phyloP scores from a whole-genome alignment of 2,329 filamentous ascomycete genomes.

The Juglanconis juglandina region DNA sequence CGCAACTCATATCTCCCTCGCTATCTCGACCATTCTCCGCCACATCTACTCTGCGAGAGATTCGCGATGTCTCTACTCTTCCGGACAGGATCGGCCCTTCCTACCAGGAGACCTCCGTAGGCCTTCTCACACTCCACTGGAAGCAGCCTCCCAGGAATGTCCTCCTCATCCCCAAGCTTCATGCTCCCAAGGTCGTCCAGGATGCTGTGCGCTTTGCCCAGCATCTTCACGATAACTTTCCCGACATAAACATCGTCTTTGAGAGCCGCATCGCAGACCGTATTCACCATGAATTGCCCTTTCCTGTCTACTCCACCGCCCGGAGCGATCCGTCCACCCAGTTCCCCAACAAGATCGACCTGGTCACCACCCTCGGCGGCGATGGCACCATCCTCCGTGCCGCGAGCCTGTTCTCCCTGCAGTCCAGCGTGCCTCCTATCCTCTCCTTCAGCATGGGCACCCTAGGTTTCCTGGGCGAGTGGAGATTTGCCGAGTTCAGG shows the following conservation, averaged over 20 bases:
- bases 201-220: slow-evolving; percentile 57
- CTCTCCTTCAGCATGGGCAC: slow-evolving; percentile 97
- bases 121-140: slow-evolving; percentile 54
- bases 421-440: slow-evolving; percentile 79
- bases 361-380: slow-evolving; percentile 86
- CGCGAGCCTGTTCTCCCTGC: slow-evolving; percentile 80
- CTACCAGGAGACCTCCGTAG: slow-evolving; percentile 56
- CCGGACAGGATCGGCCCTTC: slow-evolving; percentile 57
- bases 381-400: slow-evolving; percentile 89
- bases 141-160: slow-evolving; percentile 53
- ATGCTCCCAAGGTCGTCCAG: slow-evolving; percentile 49
- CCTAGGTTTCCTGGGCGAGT: slow-evolving; percentile 90
- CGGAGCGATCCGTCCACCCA: slow-evolving; percentile 40
- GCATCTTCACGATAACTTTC: slow-evolving; percentile 77
- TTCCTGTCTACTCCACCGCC: slow-evolving; percentile 67
- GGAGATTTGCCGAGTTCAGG: slow-evolving; percentile 93
- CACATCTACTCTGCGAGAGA: slow-evolving; percentile 46
- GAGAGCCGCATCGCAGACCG: slow-evolving; percentile 71
- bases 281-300: slow-evolving; percentile 67
- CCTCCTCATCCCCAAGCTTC: slow-evolving; percentile 57
- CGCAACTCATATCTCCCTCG: not conserved
- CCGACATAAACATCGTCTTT: slow-evolving; percentile 75
- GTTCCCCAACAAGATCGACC: slow-evolving; percentile 77
- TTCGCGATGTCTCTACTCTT: slow-evolving; percentile 49
- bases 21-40: not conserved